Conservation (phyloP, 192 early-diverging fungal species). For the Lobulomyces angularis region DNA sequence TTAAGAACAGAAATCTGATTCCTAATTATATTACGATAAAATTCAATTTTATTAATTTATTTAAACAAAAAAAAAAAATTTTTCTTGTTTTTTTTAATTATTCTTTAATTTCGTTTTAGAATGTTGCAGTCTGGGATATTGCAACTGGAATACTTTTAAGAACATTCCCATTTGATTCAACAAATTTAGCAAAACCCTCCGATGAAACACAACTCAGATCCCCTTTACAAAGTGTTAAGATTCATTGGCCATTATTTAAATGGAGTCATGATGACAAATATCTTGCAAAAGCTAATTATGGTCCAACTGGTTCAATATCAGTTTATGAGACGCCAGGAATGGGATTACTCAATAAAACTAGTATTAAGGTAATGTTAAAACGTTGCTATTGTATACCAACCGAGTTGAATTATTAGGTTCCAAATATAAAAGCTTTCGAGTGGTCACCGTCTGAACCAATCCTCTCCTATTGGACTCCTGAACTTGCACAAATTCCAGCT, state of each 20-base stretch:
- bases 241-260: constrained; percentile 90
- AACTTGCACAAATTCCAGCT: constrained; percentile 83
- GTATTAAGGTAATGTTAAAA: constrained; percentile 69
- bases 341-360: constrained; percentile 89
- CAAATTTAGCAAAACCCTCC: constrained; percentile 12
- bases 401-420: constrained; percentile 21
- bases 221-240: constrained; percentile 16
- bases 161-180: constrained; percentile 60
- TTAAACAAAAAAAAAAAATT: no score
- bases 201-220: constrained; percentile 32
- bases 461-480: constrained; percentile 89
- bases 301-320: constrained; percentile 47
- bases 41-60: no score
- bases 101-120: constrained; percentile 3
- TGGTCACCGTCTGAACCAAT: constrained; percentile 51
- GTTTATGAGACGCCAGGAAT: constrained; percentile 92
- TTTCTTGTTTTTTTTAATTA: background rate
- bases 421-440: constrained; percentile 34
- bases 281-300: constrained; percentile 76
- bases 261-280: constrained; percentile 92
- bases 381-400: no score
- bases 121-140: constrained; percentile 82
- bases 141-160: constrained; percentile 73
- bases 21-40: no score
- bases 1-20: no score